Evolutionary conservation across 768 basidiomycete species (phyloP), one percentile per base, ranked within the genome.

Genomic region (Tephrocybe sp.): DNA sequence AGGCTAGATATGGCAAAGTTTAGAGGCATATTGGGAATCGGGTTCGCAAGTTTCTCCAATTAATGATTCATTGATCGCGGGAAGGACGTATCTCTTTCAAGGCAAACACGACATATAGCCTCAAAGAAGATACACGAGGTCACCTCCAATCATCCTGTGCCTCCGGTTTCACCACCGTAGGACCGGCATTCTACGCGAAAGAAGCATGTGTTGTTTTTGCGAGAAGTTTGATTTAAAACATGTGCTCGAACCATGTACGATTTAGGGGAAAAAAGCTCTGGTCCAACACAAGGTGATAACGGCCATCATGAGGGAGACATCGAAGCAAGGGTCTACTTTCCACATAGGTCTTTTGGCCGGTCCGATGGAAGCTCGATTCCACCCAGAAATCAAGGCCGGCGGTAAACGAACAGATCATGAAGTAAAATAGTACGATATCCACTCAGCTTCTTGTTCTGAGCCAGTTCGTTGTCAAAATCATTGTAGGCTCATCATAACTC

Each of bases 241-340:
- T n/a, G 15, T 34, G 4, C 33, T 9, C 15, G 8, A 34, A 34
- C n/a, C n/a, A n/a, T 34, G 33, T 15, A 6, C 33, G 33, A 12
- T 7, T 34, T 34, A 34, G 15, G 33, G 15, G 13, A 6, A n/a
- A 34, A 15, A 15, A 4, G 5, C 9, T 12, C 8, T 12, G 15
- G 33, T 10, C 13, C 8, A 39, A 22, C 21, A 24, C 25, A 42
- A 25, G 15, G 37, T 30, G n/a, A 30, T 34, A 16, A 33, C 45
- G 49, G 53, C 37, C 53, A 47, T 54, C 45, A 50, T 45, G 22
- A 40, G 19, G 25, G 27, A 7, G 47, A 43, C 46, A 47, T 49
- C 34, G 37, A 48, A 38, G 46, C 47, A 39, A 22, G 22, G 25
- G 22, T 45, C 37, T 39, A 18, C 25, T 30, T 19, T 11, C 7